phyloP scores from a whole-genome alignment of 192 early-diverging fungal genomes.

The Coemansia sp. region DNA sequence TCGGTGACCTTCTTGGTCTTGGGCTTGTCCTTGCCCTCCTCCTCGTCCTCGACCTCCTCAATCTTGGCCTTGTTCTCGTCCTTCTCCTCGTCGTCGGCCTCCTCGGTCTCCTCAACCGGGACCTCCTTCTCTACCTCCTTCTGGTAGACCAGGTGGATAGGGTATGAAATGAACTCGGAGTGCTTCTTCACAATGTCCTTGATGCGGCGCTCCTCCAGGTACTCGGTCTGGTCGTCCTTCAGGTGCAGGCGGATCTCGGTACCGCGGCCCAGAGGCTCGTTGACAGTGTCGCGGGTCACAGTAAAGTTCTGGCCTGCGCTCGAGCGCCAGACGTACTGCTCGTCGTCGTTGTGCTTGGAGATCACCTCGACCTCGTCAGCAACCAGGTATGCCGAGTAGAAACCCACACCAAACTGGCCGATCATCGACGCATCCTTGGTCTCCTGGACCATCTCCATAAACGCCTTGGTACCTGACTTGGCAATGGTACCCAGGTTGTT shows the following conservation, averaged over 20 bases:
- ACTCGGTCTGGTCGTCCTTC: constrained; percentile 98
- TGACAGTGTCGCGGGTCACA: constrained; percentile 89
- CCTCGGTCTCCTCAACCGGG: constrained; percentile 81
- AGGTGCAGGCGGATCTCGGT: constrained; percentile 92
- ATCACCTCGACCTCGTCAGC: constrained; percentile 91
- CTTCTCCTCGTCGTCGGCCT: constrained; percentile 69
- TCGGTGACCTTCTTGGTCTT: constrained; percentile 69
- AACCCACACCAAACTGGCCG: constrained; percentile 99
- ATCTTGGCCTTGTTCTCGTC: constrained; percentile 76
- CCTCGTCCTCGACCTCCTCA: constrained; percentile 71
- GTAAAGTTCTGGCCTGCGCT: constrained; percentile 87
- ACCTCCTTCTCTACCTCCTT: constrained; percentile 99
- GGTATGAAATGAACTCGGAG: constrained; percentile 99
- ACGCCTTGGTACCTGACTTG: constrained; percentile 99
- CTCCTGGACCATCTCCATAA: constrained; percentile 96
- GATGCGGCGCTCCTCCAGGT: constrained; percentile 98
- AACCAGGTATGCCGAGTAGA: constrained; percentile 99
- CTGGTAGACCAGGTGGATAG: constrained; percentile 92
- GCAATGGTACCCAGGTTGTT: constrained; percentile 96
- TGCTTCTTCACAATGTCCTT: constrained; percentile 99
- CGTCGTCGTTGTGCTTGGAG: constrained; percentile 94
- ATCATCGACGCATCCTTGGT: constrained; percentile 99
- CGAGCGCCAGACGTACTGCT: constrained; percentile 96
- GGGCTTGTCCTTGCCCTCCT: constrained; percentile 68
- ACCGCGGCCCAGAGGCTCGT: constrained; percentile 91